Percentiles rank a stretch among this genome's conserved stretches.
Conservation (phyloP, 352 stramenopile species). For the Phytophthora rubi region DNA sequence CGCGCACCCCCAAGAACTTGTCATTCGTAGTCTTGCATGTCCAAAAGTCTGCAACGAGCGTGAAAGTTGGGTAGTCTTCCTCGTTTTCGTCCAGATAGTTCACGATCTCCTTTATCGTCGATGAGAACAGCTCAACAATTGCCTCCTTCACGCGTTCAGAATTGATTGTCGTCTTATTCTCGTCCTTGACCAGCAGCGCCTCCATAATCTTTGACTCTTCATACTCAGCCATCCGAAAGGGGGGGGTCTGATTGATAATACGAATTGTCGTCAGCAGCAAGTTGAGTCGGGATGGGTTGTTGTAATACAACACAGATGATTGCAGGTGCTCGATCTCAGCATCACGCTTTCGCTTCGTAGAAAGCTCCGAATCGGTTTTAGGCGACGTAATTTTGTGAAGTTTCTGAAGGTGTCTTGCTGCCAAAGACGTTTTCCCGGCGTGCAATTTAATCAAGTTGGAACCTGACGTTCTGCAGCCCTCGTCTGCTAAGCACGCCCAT, state of each 20-base stretch:
- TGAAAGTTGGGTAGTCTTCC: constrained; percentile 20
- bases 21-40: constrained; percentile 3
- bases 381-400: constrained; percentile 4
- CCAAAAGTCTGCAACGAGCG: constrained; percentile 2
- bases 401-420: not conserved
- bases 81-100: constrained; percentile 8
- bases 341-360: constrained; percentile 16
- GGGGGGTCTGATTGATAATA: constrained; percentile 17
- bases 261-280: constrained; percentile 11
- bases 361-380: constrained; percentile 3
- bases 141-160: constrained; percentile 6
- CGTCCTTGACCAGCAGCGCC: constrained; percentile 1
- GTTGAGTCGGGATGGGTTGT: constrained; percentile 8
- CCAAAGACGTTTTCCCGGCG: constrained; percentile 4
- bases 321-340: constrained; percentile 11
- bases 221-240: constrained; percentile 7
- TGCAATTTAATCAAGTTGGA: constrained; percentile 12
- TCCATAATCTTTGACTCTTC: constrained; percentile 13
- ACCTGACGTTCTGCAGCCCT: not conserved
- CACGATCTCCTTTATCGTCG: constrained; percentile 1
- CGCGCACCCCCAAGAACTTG: constrained; percentile 24
- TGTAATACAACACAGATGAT: not conserved
- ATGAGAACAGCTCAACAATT: constrained; percentile 14
- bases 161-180: constrained; percentile 3
- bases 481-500: not conserved